Evolutionary conservation across 129 eudicot species (phyloP), one percentile per base, ranked within the genome.

Genomic region (Chrysanthemum makinoi): DNA sequence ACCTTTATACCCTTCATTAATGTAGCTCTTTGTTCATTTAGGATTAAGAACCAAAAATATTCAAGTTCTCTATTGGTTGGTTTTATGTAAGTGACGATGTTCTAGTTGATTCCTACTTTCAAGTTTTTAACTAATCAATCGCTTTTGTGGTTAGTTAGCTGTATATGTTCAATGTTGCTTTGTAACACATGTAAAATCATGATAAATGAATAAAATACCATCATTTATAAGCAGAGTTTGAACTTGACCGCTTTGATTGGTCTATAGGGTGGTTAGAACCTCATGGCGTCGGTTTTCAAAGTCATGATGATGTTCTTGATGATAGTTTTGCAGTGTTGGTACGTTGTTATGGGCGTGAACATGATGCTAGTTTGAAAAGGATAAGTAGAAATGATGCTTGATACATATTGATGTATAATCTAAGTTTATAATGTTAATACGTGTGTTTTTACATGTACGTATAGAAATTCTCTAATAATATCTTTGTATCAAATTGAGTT

Each of bases 191-290:
- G n/a, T n/a, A n/a, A n/a, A n/a, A n/a, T n/a, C n/a, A n/a, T n/a
- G n/a, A n/a, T n/a, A n/a, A n/a, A n/a, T n/a, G n/a, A n/a, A n/a
- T n/a, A n/a, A n/a, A n/a, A n/a, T n/a, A n/a, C n/a, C n/a, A n/a
- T n/a, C n/a, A n/a, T n/a, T n/a, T n/a, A n/a, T n/a, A n/a, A n/a
- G n/a, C n/a, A n/a, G n/a, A n/a, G n/a, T n/a, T n/a, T n/a, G n/a
- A n/a, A n/a, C n/a, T n/a, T n/a, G n/a, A n/a, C n/a, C n/a, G n/a
- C n/a, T n/a, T n/a, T n/a, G n/a, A n/a, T n/a, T n/a, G n/a, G 91
- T 86, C 86, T 0, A 73, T 86, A 52, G 88, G 91, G 50, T 86
- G 91, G 91, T 72, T 84, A 73, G 91, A 86, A 69, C 86, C 91
- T 18, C 91, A 81, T 60, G 65, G 16, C 17, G 6, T 2, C 14